A percentile compares a stretch with the other conserved stretches of the same genome.
These are phyloP conservation scores for Penicillium sp. DNA, from an alignment of 2,329 filamentous ascomycete genomes.

Conservation along the genomic window DNA sequence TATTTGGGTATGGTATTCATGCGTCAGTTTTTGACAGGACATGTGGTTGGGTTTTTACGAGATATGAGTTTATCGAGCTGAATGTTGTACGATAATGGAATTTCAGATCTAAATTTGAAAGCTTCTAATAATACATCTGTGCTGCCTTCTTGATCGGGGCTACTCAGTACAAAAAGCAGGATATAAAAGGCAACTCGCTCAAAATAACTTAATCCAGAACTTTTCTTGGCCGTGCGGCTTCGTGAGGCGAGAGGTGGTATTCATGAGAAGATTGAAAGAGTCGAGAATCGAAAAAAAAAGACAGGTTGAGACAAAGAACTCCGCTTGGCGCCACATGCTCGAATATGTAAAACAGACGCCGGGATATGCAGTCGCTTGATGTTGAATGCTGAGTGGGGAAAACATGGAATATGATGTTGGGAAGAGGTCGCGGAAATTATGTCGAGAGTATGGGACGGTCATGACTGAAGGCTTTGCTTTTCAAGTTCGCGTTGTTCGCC, in stretches of 20 bases:
- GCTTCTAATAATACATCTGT: slow-evolving; percentile 18
- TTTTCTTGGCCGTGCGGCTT: slow-evolving; percentile 16
- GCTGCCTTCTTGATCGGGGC: background rate
- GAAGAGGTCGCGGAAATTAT: background rate
- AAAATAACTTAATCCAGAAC: slow-evolving; percentile 7
- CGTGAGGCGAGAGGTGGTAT: slow-evolving; percentile 10
- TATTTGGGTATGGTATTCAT: slow-evolving; percentile 2
- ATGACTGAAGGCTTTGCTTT: slow-evolving; percentile 43
- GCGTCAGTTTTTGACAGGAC: background rate
- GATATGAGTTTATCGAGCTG: slow-evolving; percentile 1
- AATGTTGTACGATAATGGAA: slow-evolving; percentile 15
- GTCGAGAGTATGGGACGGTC: slow-evolving; percentile 3
- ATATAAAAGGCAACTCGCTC: slow-evolving; percentile 5
- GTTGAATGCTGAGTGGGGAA: slow-evolving; percentile 12
- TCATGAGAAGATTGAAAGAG: slow-evolving; percentile 8
- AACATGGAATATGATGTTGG: slow-evolving; percentile 1
- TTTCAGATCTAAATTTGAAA: slow-evolving; percentile 9
- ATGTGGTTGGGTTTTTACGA: slow-evolving; percentile 3
- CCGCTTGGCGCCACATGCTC: slow-evolving; percentile 28
- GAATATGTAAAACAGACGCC: slow-evolving; percentile 27
- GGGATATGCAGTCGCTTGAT: slow-evolving; percentile 36
- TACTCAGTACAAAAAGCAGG: background rate
- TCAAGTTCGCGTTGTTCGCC: slow-evolving; percentile 77
- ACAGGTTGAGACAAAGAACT: slow-evolving; percentile 18
- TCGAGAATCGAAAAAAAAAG: slow-evolving; percentile 2